Evolutionary conservation across 352 stramenopile genomes (phyloP), one percentile per base, ranked within the genome.

Genomic region (Pythium scleroteichum): DNA sequence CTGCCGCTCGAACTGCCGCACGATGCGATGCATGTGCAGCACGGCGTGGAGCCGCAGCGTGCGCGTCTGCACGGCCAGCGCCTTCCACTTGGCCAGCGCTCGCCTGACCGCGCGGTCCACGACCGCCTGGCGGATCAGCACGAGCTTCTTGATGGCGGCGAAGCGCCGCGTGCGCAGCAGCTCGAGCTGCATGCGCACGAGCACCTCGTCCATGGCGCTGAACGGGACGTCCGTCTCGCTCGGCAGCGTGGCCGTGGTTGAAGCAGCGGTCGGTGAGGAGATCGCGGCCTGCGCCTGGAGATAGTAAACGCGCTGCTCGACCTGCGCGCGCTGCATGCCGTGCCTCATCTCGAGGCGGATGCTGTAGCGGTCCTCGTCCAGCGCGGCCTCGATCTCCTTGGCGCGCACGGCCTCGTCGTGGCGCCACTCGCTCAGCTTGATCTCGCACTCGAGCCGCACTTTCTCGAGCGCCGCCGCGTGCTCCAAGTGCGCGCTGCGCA

Each of bases 281-380:
- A 70, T 26, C 19, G 63, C 63, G 14, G 71, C 55, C 10, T 88
- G 74, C 1, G 76, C 63, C 50, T 84, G 69, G 3, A 85, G 62
- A 27, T 73, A 71, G 20, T 73, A 75, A 55, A 87, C 75, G 22
- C 73, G 71, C 64, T 90, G 76, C 7, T 90, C 78, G 62, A 88
- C 86, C 55, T 85, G 70, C 10, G 80, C 75, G 6, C 75, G 71
- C 32, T 90, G 78, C 40, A 84, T 66, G 2, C 72, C 66, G 29
- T 90, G 78, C 19, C 74, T 76, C 68, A 88, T 85, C 60, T 88
- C 78, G 17, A 88, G 54, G 7, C 81, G 53, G 44, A 87, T 76
- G 44, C 78, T 88, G 63, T 87, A 87, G 13, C 79, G 72, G 61
- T 88, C 81, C 62, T 86, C 71, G 14, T 88, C 78, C 73, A 87